Conservation (phyloP, 345 rosid species). For the Pugionium dolabratum region DNA sequence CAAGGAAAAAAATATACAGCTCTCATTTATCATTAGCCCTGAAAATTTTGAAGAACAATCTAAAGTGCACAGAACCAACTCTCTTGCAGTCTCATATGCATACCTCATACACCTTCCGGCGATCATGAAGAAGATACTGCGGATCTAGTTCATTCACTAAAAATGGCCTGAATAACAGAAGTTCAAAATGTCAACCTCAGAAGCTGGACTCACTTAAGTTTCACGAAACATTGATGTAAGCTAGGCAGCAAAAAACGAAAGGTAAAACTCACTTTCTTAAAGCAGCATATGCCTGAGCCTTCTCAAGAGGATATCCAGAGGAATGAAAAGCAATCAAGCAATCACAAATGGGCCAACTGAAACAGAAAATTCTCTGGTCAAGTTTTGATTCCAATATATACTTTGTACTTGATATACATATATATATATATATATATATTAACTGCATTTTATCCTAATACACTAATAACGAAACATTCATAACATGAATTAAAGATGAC, state of each 20-base stretch:
- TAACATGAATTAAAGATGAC: background rate
- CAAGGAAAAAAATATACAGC: constrained; percentile 3
- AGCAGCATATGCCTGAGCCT: constrained; percentile 69
- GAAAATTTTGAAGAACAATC: constrained; percentile 1
- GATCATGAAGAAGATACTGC: constrained; percentile 96
- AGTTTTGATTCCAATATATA: constrained; percentile 29
- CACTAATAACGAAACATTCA: constrained; percentile 23
- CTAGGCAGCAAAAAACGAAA: constrained; percentile 2
- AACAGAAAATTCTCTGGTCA: constrained; percentile 40
- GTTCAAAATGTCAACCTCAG: constrained; percentile 19
- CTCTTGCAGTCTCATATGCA: constrained; percentile 31
- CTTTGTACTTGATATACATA: constrained; percentile 7
- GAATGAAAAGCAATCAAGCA: constrained; percentile 98
- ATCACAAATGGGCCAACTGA: constrained; percentile 98
- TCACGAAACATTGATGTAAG: background rate
- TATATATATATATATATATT: background rate
- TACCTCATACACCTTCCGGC: constrained; percentile 98
- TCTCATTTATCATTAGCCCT: background rate
- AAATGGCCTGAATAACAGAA: constrained; percentile 69
- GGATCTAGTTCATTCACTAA: constrained; percentile 88
- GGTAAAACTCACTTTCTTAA: constrained; percentile 71
- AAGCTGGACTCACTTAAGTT: constrained; percentile 4
- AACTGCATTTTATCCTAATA: constrained; percentile 18
- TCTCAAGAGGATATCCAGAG: constrained; percentile 88
- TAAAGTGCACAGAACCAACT: constrained; percentile 4